Base-by-base conservation (phyloP, 2,329 filamentous ascomycete genomes). In the Coniochaeta ligniaria region DNA sequence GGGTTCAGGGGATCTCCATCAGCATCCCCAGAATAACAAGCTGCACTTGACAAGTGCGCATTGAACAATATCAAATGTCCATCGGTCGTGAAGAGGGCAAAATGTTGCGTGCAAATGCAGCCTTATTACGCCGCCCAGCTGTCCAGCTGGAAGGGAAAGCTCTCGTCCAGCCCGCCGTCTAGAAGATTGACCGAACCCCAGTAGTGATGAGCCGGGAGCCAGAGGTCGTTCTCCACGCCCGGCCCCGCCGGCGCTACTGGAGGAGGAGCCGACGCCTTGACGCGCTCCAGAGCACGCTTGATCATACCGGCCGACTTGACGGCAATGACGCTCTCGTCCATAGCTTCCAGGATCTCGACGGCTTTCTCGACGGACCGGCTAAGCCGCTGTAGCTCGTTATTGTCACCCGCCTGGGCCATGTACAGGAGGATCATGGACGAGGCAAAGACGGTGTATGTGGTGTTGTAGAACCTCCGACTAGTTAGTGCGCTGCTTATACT, bases 381-480 rank as follows among this genome's bases (percentile, higher is more conserved):
- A 4, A 43, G 38, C 24, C 4, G 17, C 1, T 11, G 4, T 20
- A 43, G 35, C 56, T 58, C 56, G 17, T 1, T 28, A n/a, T 12
- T 31, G 24, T 52, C 22, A 17, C 17, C 36, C 38, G 35, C 2
- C 26, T 55, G 43, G 1, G 47, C 22, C 43, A 65, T 68, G 62
- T 70, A 70, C 2, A 70, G 65, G 12, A 71, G 63, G 35, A 70
- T 67, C 35, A 70, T 66, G 20, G 69, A 69, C 12, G 69, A 66
- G 4, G 69, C 68, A 41, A 71, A 71, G 20, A 68, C 64, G 1
- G 65, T 67, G 59, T 71, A 71, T 9, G 68, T 71, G 1, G 68
- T 70, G 58, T 71, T 71, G 59, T 70, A 70, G 59, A 69, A 71
- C 69, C 69, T 70, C 6, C 35, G 17, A 1, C 16, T n/a, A 24